Base-by-base conservation (phyloP, 2,329 filamentous ascomycete species). In the Thelonectria rubi region DNA sequence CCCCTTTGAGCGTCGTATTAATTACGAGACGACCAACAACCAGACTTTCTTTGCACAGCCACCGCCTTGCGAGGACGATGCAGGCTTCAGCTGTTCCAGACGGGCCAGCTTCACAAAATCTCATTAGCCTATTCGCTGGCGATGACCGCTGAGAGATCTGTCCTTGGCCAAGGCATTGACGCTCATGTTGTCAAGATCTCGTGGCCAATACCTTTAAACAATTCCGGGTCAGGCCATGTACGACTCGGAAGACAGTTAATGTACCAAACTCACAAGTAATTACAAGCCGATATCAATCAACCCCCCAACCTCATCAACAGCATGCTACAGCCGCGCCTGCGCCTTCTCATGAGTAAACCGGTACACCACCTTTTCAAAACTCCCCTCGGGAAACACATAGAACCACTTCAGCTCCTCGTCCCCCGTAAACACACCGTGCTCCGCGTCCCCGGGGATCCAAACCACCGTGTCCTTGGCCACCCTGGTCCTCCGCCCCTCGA, bases 391-490 rank as follows among this genome's bases (percentile, higher is more conserved):
- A 20, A 71, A 71, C 2, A 71, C 49, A 18, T 71, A 71, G 2
- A 71, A 54, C 69, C 69, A 71, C 18, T 49, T 67, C 10, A 71
- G 11, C 18, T 63, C 52, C 4, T 65, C 60, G 3, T 45, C 26
- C 3, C 56, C 55, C 1, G 69, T 70, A 18, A 71, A 71, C 2
- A 71, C 64, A 0, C 66, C 69, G 18, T 71, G 69, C n/a, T 67
- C 66, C 5, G 66, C 69, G 26, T 71, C 66, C 11, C 67, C 69
- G 0, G 67, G 69, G 14, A 71, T 65, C 67, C 69, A 71, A 3
- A 71, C 2, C 5, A 71, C 51, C 10, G 55, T 70, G 3, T 57
- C 65, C 4, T 65, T 62, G 3, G 58, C 50, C 12, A 71, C 67
- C 1, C 46, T 24, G 14, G 55, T 48, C 46, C 66, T 47, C 34